Base-by-base conservation (phyloP, 129 eudicot genomes). In the Chrysanthemum lavandulifolium region DNA sequence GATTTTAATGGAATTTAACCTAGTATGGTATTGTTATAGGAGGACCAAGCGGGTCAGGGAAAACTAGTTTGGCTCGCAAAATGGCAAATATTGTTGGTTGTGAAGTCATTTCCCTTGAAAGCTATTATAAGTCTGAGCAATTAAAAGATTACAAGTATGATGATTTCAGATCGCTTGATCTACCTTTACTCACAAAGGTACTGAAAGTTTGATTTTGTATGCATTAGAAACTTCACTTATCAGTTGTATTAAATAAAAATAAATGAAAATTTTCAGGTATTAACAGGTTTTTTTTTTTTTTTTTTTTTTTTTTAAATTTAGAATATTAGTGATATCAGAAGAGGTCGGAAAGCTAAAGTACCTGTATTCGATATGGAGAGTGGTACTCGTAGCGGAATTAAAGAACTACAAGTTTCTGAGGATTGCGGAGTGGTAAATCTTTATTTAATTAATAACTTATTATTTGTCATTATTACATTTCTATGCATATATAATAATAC, bases 11-110 rank as follows among this genome's bases (percentile, higher is more conserved):
- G 21, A 33, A 16, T 64, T 52, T 51, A 43, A 25, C 68, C 61
- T 25, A 23, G 57, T 50, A 27, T 71, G 25, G 77, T 86, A 71
- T 75, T 84, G 14, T 21, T 78, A 29, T 80, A 93, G 98, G 99
- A 65, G 99, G 99, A 73, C 99, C 99, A 73, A 90, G 99, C 75
- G 99, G 99, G 75, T 95, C 99, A 11, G 99, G 99, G 4, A 95
- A 95, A 85, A 95, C 99, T 51, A 95, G 99, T 83, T 81, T 95
- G 88, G 99, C 99, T 63, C 97, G 88, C 79, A 95, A 95, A 86
- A 95, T 95, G 99, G 99, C 99, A 21, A 91, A 91, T 75, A 95
- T 95, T 36, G 96, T 95, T 82, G 99, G 99, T 19, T 95, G 99
- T 85, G 97, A 95, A 84, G 99, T 95, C 60, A 84, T 95, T 68